Evolutionary conservation across 1,139 yeast genomes (phyloP).

Genomic region (Kodamaea ohmeri): DNA sequence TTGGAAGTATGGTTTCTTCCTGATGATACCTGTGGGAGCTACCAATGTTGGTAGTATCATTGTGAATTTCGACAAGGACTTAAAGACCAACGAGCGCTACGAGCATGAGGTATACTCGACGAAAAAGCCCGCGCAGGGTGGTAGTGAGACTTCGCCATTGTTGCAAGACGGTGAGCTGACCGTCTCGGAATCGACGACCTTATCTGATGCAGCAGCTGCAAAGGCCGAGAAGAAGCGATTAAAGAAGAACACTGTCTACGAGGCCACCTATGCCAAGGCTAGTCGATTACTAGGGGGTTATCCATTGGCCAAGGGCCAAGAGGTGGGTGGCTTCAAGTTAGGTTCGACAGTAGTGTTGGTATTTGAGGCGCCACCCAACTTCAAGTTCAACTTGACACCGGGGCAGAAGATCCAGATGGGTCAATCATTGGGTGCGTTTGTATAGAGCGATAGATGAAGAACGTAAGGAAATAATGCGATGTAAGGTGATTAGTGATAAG

Average conservation of each 20-base stretch:
- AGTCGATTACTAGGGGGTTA: slow-evolving; percentile 79
- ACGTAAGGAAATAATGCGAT: too few relatives aligned
- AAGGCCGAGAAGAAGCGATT: slow-evolving; percentile 33
- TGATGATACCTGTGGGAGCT: slow-evolving; percentile 99
- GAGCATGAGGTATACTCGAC: slow-evolving; percentile 50
- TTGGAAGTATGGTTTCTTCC: slow-evolving; percentile 96
- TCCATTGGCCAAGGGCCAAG: slow-evolving; percentile 88
- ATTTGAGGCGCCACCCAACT: slow-evolving; percentile 88
- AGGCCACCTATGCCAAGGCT: slow-evolving; percentile 87
- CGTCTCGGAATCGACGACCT: slow-evolving; percentile 2
- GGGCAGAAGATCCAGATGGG: slow-evolving; percentile 88
- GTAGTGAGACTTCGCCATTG: slow-evolving; percentile 36
- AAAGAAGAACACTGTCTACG: slow-evolving; percentile 82
- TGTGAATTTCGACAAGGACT: slow-evolving; percentile 86
- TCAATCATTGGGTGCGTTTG: slow-evolving; percentile 58
- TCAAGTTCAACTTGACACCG: slow-evolving; percentile 63
- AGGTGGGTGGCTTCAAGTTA: slow-evolving; percentile 94
- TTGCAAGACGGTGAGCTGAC: slow-evolving; percentile 14
- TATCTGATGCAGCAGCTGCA: slow-evolving; percentile 12
- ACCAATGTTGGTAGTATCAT: slow-evolving; percentile 96
- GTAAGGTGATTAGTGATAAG: too few relatives aligned
- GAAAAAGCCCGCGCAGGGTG: slow-evolving; percentile 9
- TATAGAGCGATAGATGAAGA: too few relatives aligned
- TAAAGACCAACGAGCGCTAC: slow-evolving; percentile 75
- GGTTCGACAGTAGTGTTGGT: slow-evolving; percentile 96